Evolutionary conservation across 73 alveolate genomes (phyloP).

Genomic region (Uronychia binucleata): DNA sequence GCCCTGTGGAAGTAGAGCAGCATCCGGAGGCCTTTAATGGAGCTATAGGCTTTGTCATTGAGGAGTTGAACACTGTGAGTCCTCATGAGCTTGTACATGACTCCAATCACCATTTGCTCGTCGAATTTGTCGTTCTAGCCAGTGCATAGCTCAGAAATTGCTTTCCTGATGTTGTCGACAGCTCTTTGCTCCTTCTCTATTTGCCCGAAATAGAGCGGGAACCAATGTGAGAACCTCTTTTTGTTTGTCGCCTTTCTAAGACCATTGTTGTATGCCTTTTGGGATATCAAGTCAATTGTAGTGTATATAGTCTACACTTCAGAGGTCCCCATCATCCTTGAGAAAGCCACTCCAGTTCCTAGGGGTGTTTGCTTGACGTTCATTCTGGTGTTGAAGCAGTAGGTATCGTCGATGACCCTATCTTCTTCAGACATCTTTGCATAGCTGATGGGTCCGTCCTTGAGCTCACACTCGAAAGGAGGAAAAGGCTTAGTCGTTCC

Average conservation of each 20-base stretch:
- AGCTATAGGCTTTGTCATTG: conserved; percentile 86
- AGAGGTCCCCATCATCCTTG: conserved; percentile 88
- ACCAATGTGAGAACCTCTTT: conserved; percentile 89
- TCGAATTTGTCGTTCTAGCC: conserved; percentile 79
- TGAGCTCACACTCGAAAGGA: conserved; percentile 49
- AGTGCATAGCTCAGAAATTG: conserved; percentile 70
- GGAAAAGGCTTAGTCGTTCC: conserved; percentile 39
- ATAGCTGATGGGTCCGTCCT: conserved; percentile 58
- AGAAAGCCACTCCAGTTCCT: conserved; percentile 88
- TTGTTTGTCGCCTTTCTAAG: conserved; percentile 83
- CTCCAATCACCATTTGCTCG: conserved; percentile 78
- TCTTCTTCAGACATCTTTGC: conserved; percentile 53
- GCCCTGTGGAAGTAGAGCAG: conserved; percentile 83
- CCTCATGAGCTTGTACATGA: conserved; percentile 86
- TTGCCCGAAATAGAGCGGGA: conserved; percentile 88
- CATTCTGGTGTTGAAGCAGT: conserved; percentile 88
- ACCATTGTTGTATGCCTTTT: conserved; percentile 90
- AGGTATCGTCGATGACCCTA: conserved; percentile 57
- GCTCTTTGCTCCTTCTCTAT: conserved; percentile 67
- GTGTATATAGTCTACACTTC: conserved; percentile 82
- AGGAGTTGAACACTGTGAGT: conserved; percentile 72
- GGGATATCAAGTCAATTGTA: conserved; percentile 84
- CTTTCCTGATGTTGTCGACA: conserved; percentile 73
- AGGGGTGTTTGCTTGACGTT: conserved; percentile 72
- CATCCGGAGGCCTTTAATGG: conserved; percentile 86